Evolutionary conservation across 139 green algal genomes (phyloP).

Genomic region (Chlorella sp.): DNA sequence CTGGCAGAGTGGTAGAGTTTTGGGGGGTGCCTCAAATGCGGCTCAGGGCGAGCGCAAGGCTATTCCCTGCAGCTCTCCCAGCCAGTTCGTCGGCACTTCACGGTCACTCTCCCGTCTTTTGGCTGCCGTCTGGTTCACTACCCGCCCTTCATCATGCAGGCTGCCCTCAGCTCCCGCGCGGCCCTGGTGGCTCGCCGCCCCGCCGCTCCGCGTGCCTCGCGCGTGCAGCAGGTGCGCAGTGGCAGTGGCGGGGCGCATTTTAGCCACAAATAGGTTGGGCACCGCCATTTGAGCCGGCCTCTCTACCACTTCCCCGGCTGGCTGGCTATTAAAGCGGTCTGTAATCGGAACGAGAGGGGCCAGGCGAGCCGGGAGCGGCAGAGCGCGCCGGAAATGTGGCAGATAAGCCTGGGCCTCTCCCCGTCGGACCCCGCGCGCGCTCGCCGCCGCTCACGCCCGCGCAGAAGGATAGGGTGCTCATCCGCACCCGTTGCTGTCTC

Average conservation of each 20-base stretch:
- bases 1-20: too few relatives aligned
- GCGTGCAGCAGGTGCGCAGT: conserved; percentile 3
- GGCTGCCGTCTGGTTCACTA: too few relatives aligned
- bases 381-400: neutral
- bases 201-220: neutral
- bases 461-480: neutral
- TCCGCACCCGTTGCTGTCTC: neutral
- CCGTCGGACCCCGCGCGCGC: too few relatives aligned
- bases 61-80: too few relatives aligned
- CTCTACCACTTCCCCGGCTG: neutral
- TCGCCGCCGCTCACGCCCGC: neutral
- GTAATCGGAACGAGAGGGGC: too few relatives aligned
- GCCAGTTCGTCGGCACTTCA: too few relatives aligned
- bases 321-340: too few relatives aligned
- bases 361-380: neutral
- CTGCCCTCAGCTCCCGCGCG: neutral
- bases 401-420: neutral
- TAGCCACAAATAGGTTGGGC: neutral
- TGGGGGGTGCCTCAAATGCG: too few relatives aligned
- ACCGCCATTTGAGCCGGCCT: too few relatives aligned
- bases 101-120: too few relatives aligned
- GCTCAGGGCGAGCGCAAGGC: too few relatives aligned
- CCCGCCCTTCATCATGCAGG: conserved; percentile 3
- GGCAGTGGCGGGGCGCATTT: too few relatives aligned
- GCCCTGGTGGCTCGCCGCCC: neutral